Evolutionary conservation across 2,329 filamentous ascomycete genomes (phyloP).

Genomic region (Claviceps pusilla): DNA sequence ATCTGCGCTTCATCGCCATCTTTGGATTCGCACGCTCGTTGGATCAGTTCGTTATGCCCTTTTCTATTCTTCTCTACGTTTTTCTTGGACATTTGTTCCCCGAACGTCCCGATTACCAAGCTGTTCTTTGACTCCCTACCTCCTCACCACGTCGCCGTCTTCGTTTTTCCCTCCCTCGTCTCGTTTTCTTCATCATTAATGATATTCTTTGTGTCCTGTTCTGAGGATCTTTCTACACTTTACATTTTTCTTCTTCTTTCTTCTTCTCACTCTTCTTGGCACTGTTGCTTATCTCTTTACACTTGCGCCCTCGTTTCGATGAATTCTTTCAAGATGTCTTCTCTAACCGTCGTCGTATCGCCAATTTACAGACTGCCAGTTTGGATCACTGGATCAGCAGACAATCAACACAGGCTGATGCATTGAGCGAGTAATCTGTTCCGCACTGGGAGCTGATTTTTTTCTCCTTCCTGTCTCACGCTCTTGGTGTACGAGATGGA

Average conservation of each 20-base stretch:
- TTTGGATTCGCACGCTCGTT: constrained; percentile 14
- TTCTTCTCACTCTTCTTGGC: not conserved
- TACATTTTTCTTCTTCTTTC: not conserved
- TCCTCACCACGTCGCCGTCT: not conserved
- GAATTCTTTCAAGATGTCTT: constrained; percentile 25
- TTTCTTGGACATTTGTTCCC: constrained; percentile 7
- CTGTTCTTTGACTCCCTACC: constrained; percentile 1
- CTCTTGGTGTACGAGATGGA: constrained; percentile 27
- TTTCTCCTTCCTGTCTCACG: not conserved
- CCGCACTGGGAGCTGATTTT: not conserved
- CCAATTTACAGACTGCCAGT: constrained; percentile 30
- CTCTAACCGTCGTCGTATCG: constrained; percentile 42
- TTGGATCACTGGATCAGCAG: constrained; percentile 10
- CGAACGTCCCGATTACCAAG: constrained; percentile 5
- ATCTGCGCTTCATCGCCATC: constrained; percentile 11
- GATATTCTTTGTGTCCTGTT: constrained; percentile 5
- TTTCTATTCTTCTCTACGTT: constrained; percentile 7
- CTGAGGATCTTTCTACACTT: constrained; percentile 5
- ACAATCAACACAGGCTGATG: constrained; percentile 3
- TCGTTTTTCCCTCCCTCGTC: not conserved
- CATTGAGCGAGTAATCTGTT: not conserved
- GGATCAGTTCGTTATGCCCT: constrained; percentile 19
- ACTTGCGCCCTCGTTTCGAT: constrained; percentile 11
- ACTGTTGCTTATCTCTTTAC: constrained; percentile 9
- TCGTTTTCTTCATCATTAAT: constrained; percentile 5